Evolutionary conservation across 2,329 filamentous ascomycete species (phyloP).

Genomic region (Aspergillus texensis): DNA sequence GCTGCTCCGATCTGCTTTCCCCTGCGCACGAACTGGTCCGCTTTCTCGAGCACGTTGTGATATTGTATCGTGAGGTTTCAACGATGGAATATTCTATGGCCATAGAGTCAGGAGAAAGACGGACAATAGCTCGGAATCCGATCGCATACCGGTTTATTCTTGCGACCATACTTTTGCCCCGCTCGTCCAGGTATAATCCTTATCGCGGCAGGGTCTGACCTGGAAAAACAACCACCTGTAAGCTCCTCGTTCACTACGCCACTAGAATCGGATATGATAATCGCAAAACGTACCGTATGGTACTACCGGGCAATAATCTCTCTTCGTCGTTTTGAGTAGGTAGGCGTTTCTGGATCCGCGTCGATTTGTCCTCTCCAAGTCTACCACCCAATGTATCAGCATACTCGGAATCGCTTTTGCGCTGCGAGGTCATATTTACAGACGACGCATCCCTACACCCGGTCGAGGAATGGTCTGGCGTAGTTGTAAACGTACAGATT

Average conservation of each 20-base stretch:
- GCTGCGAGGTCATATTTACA: conserved; percentile 23
- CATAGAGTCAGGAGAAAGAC: neutral
- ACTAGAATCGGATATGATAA: neutral
- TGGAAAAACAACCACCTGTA: conserved; percentile 8
- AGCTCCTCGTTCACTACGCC: neutral
- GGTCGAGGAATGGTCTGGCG: conserved; percentile 20
- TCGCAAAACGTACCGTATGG: conserved; percentile 18
- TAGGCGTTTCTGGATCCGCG: conserved; percentile 16
- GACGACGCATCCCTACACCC: conserved; percentile 26
- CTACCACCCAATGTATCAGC: conserved; percentile 22
- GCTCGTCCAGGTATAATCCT: conserved; percentile 25
- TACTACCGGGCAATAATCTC: conserved; percentile 24
- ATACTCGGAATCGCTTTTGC: neutral
- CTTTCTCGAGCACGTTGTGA: conserved; percentile 31
- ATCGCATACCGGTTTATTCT: conserved; percentile 24
- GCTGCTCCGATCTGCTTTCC: conserved; percentile 13
- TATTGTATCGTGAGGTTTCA: conserved; percentile 30
- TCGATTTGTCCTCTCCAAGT: conserved; percentile 14
- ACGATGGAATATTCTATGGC: conserved; percentile 13
- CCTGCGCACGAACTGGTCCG: conserved; percentile 35
- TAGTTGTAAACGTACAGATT: conserved; percentile 22
- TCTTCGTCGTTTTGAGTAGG: conserved; percentile 21
- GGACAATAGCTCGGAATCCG: neutral
- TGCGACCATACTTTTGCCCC: conserved; percentile 27
- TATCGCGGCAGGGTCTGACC: conserved; percentile 24